These are phyloP conservation scores for Limonium bicolor DNA, from an alignment of 148 eudicot genomes.

Conservation along the genomic window DNA sequence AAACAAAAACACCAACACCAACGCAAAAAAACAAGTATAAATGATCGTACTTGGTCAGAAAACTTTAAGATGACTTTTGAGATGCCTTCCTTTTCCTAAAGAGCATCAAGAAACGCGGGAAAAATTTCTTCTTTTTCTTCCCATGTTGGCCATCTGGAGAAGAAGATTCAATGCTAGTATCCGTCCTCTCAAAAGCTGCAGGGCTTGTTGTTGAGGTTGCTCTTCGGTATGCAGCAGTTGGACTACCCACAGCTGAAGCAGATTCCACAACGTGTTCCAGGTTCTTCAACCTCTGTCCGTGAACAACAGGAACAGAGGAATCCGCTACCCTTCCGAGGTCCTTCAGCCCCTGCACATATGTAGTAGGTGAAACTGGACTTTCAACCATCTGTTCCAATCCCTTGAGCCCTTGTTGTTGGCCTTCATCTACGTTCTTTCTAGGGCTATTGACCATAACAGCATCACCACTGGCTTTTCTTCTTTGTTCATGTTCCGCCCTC, in stretches of 20 bases:
- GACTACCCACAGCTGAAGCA: conserved; percentile 1
- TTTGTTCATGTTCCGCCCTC: conserved; percentile 74
- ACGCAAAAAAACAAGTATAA: no score
- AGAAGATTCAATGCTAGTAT: not conserved
- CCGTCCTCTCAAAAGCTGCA: not conserved
- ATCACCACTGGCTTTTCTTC: conserved; percentile 45
- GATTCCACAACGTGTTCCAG: conserved; percentile 14
- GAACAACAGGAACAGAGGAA: conserved; percentile 10
- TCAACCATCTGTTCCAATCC: conserved; percentile 4
- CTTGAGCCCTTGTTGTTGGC: conserved; percentile 12
- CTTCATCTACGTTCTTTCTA: conserved; percentile 28
- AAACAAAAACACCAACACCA: no score
- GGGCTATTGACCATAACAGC: conserved; percentile 24
- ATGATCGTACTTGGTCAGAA: no score
- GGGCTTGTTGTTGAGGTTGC: not conserved
- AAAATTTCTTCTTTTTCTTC: conserved; percentile 23
- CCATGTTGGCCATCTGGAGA: conserved; percentile 5
- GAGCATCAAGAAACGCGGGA: conserved; percentile 29
- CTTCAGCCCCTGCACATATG: conserved; percentile 13
- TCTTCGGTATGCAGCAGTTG: conserved; percentile 8
- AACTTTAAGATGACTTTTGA: conserved; percentile 13
- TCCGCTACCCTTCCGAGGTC: conserved; percentile 13
- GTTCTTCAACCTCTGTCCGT: conserved; percentile 18
- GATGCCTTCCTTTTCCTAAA: conserved; percentile 19
- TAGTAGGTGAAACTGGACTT: not conserved